These are phyloP conservation scores for Fusarium compactum DNA, from an alignment of 2,329 filamentous ascomycete genomes.

Conservation along the genomic window DNA sequence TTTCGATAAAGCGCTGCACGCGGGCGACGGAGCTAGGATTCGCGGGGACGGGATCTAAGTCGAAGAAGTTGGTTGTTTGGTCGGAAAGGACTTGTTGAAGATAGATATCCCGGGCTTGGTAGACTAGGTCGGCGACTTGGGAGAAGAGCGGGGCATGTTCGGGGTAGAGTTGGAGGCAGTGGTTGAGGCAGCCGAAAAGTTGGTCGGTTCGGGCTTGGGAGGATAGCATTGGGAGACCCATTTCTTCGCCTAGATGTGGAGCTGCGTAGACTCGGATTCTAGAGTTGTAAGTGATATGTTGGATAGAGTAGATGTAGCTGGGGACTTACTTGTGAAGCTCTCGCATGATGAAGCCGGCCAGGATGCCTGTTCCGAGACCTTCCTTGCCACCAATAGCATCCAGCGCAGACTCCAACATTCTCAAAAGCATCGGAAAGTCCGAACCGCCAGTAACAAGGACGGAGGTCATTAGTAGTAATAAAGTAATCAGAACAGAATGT, in stretches of 20 bases:
- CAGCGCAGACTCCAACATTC: conserved; percentile 46
- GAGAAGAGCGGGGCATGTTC: conserved; percentile 81
- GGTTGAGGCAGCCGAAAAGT: conserved; percentile 41
- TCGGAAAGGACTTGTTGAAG: conserved; percentile 73
- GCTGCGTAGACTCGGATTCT: conserved; percentile 45
- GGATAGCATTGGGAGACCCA: conserved; percentile 42
- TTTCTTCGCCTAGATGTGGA: conserved; percentile 43
- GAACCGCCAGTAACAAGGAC: conserved; percentile 45
- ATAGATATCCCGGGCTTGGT: conserved; percentile 87
- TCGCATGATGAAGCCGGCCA: conserved; percentile 40
- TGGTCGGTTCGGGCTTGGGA: conserved; percentile 35
- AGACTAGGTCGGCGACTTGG: conserved; percentile 82
- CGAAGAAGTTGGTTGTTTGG: conserved; percentile 26
- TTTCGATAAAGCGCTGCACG: conserved; percentile 45
- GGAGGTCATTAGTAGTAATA: conserved; percentile 42
- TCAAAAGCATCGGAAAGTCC: conserved; percentile 45
- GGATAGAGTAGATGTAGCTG: accelerated
- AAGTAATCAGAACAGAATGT: conserved; percentile 40
- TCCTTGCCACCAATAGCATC: conserved; percentile 44
- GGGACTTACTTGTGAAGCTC: conserved; percentile 46
- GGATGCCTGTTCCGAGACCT: conserved; percentile 29
- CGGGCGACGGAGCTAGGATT: conserved; percentile 31
- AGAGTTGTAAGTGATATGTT: accelerated
- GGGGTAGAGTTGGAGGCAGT: conserved; percentile 71
- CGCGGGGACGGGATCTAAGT: neutral